Percentiles rank a stretch among this genome's conserved stretches.
These are phyloP conservation scores for Aspergillus ochraceus DNA, from an alignment of 2,329 filamentous ascomycete species.

Conservation along the genomic window DNA sequence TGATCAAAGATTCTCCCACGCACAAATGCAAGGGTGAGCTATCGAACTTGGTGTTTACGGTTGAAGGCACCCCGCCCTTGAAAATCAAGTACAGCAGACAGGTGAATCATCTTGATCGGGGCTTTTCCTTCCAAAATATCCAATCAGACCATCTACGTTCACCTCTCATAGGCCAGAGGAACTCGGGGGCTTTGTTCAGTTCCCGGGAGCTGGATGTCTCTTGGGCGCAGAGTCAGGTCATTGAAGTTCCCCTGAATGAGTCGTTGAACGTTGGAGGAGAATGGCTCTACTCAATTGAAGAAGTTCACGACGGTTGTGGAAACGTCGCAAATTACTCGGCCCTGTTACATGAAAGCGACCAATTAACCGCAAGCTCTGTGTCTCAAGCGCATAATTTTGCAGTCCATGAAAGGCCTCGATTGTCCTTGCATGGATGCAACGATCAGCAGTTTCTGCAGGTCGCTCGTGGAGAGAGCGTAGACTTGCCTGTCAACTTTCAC, in stretches of 20 bases:
- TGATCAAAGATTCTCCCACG: conserved; percentile 63
- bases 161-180: conserved; percentile 66
- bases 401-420: conserved; percentile 81
- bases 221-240: conserved; percentile 75
- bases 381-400: conserved; percentile 73
- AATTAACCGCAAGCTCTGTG: conserved; percentile 57
- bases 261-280: conserved; percentile 75
- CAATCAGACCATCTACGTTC: conserved; percentile 85
- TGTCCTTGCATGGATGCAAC: conserved; percentile 73
- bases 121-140: conserved; percentile 88
- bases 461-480: conserved; percentile 68
- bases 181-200: conserved; percentile 58
- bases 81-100: conserved; percentile 89
- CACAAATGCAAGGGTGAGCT: conserved; percentile 83
- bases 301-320: conserved; percentile 86
- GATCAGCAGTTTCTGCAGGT: conserved; percentile 78
- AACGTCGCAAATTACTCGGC: conserved; percentile 74
- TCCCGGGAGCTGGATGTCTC: conserved; percentile 57
- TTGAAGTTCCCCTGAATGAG: conserved; percentile 85
- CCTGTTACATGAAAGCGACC: conserved; percentile 67
- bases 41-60: conserved; percentile 79
- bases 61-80: conserved; percentile 84
- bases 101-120: conserved; percentile 79
- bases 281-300: conserved; percentile 89
- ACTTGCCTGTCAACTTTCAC: conserved; percentile 71